Conservation (phyloP, 306 rosid species). For the cucumber (Cucumis sativus) region DNA sequence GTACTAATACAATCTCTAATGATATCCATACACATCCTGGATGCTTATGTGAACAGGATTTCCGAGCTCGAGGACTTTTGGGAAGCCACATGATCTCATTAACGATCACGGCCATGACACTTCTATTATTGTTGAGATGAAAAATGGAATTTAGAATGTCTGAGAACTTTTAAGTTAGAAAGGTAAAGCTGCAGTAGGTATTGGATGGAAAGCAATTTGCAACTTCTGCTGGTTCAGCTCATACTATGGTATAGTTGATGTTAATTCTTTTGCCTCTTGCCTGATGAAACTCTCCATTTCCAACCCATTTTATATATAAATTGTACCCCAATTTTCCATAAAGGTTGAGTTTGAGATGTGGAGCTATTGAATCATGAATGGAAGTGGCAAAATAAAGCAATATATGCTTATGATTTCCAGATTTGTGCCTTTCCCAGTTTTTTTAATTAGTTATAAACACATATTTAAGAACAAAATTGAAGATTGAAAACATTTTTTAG, state of each 20-base stretch:
- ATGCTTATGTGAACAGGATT: slow-evolving; percentile 2
- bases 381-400: slow-evolving; percentile 4
- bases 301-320: not conserved
- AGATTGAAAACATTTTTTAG: no score
- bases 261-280: slow-evolving; percentile 4
- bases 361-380: not conserved
- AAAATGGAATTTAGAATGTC: not conserved
- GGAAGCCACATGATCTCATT: not conserved
- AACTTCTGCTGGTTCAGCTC: not conserved
- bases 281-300: slow-evolving; percentile 1
- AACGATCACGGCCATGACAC: not conserved
- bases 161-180: not conserved
- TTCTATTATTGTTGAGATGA: slow-evolving; percentile 4
- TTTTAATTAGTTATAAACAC: not conserved
- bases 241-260: not conserved
- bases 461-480: no score
- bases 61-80: not conserved
- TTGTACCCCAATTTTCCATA: not conserved
- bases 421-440: not conserved
- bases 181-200: not conserved
- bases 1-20: not conserved
- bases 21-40: not conserved
- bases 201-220: not conserved
- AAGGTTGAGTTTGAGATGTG: not conserved
- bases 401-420: not conserved